Evolutionary conservation across 768 basidiomycete species (phyloP).

Genomic region (Boletales sp.): DNA sequence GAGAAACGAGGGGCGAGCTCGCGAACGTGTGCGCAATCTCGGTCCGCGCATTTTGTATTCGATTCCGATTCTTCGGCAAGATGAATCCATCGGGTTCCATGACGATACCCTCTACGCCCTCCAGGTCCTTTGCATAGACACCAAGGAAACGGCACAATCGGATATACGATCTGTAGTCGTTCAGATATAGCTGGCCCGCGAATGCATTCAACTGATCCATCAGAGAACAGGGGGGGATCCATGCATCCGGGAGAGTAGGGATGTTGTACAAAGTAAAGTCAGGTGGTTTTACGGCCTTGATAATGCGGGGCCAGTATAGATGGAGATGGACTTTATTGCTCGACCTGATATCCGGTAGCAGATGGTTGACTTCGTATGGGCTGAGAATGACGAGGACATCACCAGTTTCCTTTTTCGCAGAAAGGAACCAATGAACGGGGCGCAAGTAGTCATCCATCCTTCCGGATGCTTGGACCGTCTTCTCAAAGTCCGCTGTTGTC

Average conservation of each 20-base stretch:
- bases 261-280: slow-evolving; percentile 14
- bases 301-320: slow-evolving; percentile 37
- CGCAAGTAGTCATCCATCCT: slow-evolving; percentile 14
- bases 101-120: background rate
- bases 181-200: slow-evolving; percentile 28
- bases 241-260: background rate
- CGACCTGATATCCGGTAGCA: slow-evolving; percentile 34
- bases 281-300: slow-evolving; percentile 32
- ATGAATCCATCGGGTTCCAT: slow-evolving; percentile 17
- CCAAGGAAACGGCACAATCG: slow-evolving; percentile 23
- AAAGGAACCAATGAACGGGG: slow-evolving; percentile 23
- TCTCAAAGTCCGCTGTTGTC: slow-evolving; percentile 10
- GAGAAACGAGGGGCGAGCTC: slow-evolving; percentile 31
- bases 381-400: slow-evolving; percentile 36
- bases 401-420: background rate
- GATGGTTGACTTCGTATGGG: slow-evolving; percentile 35
- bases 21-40: slow-evolving; percentile 25
- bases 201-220: slow-evolving; percentile 26
- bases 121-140: slow-evolving; percentile 11
- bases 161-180: slow-evolving; percentile 18
- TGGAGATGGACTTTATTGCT: slow-evolving; percentile 35
- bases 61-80: slow-evolving; percentile 8
- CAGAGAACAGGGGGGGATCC: background rate
- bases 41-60: background rate
- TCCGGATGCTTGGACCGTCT: background rate